Evolutionary conservation across 179 eudicot species (phyloP).

Genomic region (Dionaea muscipula): DNA sequence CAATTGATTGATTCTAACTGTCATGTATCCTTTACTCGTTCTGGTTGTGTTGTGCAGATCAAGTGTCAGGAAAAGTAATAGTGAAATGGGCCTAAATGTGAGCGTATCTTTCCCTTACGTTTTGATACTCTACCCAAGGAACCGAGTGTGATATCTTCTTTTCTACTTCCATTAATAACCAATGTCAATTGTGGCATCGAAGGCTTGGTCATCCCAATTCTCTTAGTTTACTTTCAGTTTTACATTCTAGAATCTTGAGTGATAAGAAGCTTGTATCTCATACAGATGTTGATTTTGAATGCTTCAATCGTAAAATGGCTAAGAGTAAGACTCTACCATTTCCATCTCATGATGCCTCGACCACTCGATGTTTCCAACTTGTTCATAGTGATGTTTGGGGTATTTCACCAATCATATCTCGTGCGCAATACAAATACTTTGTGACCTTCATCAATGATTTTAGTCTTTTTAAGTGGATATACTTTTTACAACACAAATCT

Average conservation of each 20-base stretch:
- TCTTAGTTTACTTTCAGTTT: too few species aligned
- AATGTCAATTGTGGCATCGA: too few species aligned
- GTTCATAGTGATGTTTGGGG: too few species aligned
- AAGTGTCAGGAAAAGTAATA: constrained; percentile 7
- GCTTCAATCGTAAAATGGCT: background rate
- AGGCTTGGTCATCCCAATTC: too few species aligned
- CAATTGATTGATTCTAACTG: background rate
- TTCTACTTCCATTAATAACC: too few species aligned
- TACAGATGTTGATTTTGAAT: constrained; percentile 5
- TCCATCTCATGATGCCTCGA: background rate
- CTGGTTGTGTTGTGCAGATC: background rate
- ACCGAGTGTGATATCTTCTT: too few species aligned
- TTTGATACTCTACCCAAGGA: too few species aligned
- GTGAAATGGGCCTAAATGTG: constrained; percentile 11
- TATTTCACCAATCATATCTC: too few species aligned
- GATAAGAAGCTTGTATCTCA: too few species aligned
- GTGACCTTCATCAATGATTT: constrained; percentile 1
- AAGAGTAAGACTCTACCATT: constrained; percentile 8
- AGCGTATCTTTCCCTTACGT: background rate
- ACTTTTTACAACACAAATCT: constrained; percentile 8
- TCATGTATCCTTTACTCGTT: background rate
- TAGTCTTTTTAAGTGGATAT: constrained; percentile 9
- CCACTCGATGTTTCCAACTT: background rate
- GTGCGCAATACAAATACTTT: too few species aligned
- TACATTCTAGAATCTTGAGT: too few species aligned